Evolutionary conservation across 768 basidiomycete species (phyloP), one percentile per base, ranked within the genome.

Genomic region (Lepiota brunneoincarnata): DNA sequence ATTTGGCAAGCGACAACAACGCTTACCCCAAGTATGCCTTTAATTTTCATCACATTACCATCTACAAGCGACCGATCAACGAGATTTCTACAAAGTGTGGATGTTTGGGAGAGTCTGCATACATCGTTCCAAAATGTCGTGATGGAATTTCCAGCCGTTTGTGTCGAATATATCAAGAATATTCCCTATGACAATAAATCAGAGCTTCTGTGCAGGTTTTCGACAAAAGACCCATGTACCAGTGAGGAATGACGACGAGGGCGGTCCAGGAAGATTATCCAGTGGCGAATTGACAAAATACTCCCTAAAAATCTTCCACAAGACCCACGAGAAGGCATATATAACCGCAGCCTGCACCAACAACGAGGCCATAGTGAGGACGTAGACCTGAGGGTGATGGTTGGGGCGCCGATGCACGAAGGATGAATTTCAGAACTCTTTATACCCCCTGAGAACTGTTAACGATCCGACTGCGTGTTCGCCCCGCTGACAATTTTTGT

Each of bases 111-210:
- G 6, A n/a, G 40, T 18, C 10, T 23, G 15, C 56, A 55, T 59
- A 70, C 73, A 78, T 34, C 64, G 68, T 42, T 64, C 53, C 6
- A 64, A 60, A 14, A 76, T 59, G 17, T 66, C 61, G 9, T 63
- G 54, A 56, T 77, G 72, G 50, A 70, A 78, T 12, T 63, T 64
- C 72, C 71, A 74, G 6, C 62, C 69, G 45, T 71, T 61, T 3
- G 60, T 44, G 23, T 64, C 62, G 62, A 74, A 71, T 14, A 73
- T 43, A 35, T 70, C 62, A 15, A 59, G 53, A 5, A 73, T 59
- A 51, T 73, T 68, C 2, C 77, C 76, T 76, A 34, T 24, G 6
- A 28, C 14, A 6, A 36, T n/a, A 46, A n/a, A 28, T 18, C 2
- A 11, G 31, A 5, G 5, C 2, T 15, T 20, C 18, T 31, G 7